Evolutionary conservation across 495 filamentous ascomycete species (phyloP).

Genomic region (Podospora didyma): DNA sequence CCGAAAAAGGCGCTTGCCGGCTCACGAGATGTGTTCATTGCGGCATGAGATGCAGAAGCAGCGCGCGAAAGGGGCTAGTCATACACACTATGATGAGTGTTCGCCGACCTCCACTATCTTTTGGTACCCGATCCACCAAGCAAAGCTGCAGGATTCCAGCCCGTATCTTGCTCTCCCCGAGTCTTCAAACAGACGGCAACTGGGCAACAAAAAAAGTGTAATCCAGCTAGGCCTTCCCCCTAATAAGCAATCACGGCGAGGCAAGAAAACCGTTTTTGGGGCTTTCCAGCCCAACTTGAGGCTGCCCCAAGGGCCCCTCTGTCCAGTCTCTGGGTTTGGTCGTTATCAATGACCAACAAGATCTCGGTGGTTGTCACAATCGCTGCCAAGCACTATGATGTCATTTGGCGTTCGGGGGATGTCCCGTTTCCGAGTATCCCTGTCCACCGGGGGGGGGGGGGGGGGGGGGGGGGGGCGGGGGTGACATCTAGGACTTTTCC

Average conservation of each 20-base stretch:
- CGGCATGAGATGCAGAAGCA: not conserved
- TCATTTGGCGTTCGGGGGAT: conserved; percentile 8
- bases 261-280: too few species aligned
- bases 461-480: too few species aligned
- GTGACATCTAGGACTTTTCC: not conserved
- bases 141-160: not conserved
- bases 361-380: not conserved
- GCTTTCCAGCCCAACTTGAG: not conserved
- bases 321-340: not conserved
- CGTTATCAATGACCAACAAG: not conserved
- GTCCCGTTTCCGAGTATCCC: conserved; percentile 9
- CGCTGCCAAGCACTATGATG: conserved; percentile 5
- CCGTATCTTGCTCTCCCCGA: too few species aligned
- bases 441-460: too few species aligned
- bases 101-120: not conserved
- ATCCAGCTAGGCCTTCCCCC: too few species aligned
- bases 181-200: too few species aligned
- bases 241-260: too few species aligned
- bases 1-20: too few species aligned
- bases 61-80: too few species aligned
- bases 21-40: not conserved
- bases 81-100: too few species aligned
- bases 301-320: not conserved
- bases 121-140: too few species aligned
- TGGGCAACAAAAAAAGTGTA: too few species aligned